phyloP scores from a whole-genome alignment of 2,329 filamentous ascomycete species.

The Talaromyces verruculosus region DNA sequence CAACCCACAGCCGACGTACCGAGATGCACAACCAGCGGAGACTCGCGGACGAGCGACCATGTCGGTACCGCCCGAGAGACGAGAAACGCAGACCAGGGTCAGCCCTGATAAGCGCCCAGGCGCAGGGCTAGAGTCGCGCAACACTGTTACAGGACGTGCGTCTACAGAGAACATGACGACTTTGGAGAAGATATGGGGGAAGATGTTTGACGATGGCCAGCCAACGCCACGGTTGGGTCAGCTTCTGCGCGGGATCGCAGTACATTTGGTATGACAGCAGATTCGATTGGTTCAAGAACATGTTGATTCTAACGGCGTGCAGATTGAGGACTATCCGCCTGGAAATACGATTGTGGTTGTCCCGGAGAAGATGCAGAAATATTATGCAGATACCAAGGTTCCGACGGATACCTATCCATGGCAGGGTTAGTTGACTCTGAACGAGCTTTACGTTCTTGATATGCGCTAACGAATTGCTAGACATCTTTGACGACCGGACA shows the following conservation, averaged over 20 bases:
- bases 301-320: background rate
- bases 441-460: background rate
- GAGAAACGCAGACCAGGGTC: conserved; percentile 1
- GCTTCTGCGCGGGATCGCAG: conserved; percentile 70
- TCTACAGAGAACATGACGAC: conserved; percentile 55
- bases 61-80: conserved; percentile 14
- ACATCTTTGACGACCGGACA: conserved; percentile 56
- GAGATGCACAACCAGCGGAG: conserved; percentile 8
- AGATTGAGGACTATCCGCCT: conserved; percentile 70
- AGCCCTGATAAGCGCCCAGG: conserved; percentile 13
- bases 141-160: conserved; percentile 40
- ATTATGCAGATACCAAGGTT: conserved; percentile 68
- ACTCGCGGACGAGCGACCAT: conserved; percentile 2
- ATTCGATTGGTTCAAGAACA: background rate
- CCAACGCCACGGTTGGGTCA: conserved; percentile 68
- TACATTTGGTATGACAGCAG: conserved; percentile 64
- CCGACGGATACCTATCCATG: conserved; percentile 68
- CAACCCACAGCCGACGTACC: conserved; percentile 10
- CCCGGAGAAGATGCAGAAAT: conserved; percentile 70
- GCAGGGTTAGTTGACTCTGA: conserved; percentile 48
- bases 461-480: conserved; percentile 32
- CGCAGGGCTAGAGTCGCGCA: conserved; percentile 34
- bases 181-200: conserved; percentile 73
- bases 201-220: conserved; percentile 67
- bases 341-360: conserved; percentile 69